phyloP scores from a whole-genome alignment of 148 eudicot genomes.

The Polygonum maritimum region DNA sequence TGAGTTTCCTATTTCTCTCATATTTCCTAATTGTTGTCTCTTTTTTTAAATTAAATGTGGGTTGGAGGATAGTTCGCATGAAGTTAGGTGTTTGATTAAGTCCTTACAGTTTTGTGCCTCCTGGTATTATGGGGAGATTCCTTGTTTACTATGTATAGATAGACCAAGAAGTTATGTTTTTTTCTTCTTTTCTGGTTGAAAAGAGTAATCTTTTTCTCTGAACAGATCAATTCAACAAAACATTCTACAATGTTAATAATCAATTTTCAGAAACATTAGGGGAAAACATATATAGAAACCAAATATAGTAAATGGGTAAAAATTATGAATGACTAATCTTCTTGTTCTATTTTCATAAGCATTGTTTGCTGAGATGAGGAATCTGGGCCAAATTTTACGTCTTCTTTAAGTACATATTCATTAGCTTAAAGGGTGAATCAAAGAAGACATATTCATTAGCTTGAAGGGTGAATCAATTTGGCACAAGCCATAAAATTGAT shows the following conservation, averaged over 20 bases:
- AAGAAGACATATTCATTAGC: no score
- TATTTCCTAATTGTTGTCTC: neutral
- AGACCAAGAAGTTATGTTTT: neutral
- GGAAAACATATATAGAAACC: neutral
- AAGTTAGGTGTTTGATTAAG: constrained; percentile 1
- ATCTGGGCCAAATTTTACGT: neutral
- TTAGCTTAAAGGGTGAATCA: neutral
- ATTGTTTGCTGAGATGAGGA: neutral
- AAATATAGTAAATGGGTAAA: neutral
- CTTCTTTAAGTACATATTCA: neutral
- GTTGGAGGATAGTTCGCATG: constrained; percentile 11
- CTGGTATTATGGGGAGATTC: neutral
- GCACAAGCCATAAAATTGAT: neutral
- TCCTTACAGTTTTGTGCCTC: neutral
- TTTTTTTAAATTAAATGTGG: constrained; percentile 5
- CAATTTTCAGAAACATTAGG: neutral
- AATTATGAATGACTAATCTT: neutral
- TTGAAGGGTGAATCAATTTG: neutral
- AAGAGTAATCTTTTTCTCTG: neutral
- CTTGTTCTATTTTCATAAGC: neutral
- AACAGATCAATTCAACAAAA: constrained; percentile 3
- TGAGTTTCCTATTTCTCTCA: constrained; percentile 8
- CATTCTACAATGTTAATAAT: neutral
- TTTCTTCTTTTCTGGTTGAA: no score
- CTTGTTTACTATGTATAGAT: neutral